phyloP scores from a whole-genome alignment of 129 eudicot species.

The Rutidosis leptorrhynchoides region DNA sequence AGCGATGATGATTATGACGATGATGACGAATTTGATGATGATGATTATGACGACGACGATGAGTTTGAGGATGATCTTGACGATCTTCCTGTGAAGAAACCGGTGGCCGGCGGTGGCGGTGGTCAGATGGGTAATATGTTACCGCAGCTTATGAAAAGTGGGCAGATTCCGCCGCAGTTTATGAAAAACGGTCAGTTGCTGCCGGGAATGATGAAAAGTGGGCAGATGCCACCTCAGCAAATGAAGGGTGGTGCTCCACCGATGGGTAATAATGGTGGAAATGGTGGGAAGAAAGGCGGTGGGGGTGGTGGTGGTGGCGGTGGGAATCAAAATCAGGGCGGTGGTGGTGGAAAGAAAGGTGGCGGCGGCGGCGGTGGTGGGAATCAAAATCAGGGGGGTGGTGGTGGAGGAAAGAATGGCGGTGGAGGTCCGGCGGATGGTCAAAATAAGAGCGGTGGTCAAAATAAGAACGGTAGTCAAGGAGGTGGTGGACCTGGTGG shows the following conservation, averaged over 20 bases:
- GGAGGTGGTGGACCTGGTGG: constrained; percentile 37
- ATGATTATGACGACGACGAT: constrained; percentile 39
- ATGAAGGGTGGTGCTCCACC: constrained; percentile 46
- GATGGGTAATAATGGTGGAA: constrained; percentile 33
- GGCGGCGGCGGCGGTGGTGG: constrained; percentile 38
- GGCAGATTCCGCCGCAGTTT: constrained; percentile 37
- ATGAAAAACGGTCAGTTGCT: constrained; percentile 37
- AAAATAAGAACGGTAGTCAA: constrained; percentile 28
- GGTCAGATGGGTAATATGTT: constrained; percentile 56
- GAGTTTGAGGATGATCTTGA: constrained; percentile 51
- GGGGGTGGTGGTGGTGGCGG: constrained; percentile 47
- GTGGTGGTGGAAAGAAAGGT: constrained; percentile 33
- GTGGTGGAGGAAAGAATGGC: constrained; percentile 39
- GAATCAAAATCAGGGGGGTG: constrained; percentile 28
- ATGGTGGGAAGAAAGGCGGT: constrained; percentile 47
- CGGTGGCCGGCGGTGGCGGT: constrained; percentile 43
- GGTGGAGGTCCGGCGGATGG: constrained; percentile 33
- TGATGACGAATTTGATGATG: constrained; percentile 47
- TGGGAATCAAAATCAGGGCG: constrained; percentile 19
- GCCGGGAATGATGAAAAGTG: constrained; percentile 40
- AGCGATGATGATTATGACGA: constrained; percentile 38
- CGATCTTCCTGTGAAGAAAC: constrained; percentile 40
- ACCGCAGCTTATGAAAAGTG: constrained; percentile 36
- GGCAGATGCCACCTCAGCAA: constrained; percentile 45
- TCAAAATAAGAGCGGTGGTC: constrained; percentile 40